These are phyloP conservation scores for Gliomastix tumulicola DNA, from an alignment of 2,329 filamentous ascomycete species.

Conservation along the genomic window DNA sequence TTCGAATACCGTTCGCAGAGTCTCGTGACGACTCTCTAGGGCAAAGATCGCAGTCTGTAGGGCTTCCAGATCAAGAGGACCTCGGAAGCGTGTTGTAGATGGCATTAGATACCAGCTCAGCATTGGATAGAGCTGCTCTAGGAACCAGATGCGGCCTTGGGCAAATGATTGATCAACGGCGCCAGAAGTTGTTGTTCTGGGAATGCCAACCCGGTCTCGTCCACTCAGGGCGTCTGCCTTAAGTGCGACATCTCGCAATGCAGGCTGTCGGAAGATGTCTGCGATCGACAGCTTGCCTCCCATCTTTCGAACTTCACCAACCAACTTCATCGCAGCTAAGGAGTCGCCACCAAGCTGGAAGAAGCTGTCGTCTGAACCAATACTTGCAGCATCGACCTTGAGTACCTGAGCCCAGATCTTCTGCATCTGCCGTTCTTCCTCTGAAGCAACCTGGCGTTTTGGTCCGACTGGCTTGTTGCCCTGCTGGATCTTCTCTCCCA, in stretches of 20 bases:
- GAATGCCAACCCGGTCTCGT: too few species aligned
- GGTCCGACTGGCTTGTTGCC: not conserved
- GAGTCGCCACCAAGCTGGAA: conserved; percentile 41
- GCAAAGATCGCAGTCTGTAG: conserved; percentile 6
- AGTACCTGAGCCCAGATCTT: conserved; percentile 27
- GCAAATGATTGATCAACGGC: conserved; percentile 13
- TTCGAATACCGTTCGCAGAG: conserved; percentile 10
- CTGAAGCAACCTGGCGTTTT: not conserved
- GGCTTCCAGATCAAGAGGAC: conserved; percentile 6
- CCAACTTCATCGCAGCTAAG: conserved; percentile 32
- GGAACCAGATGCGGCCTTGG: conserved; percentile 12
- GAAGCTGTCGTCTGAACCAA: conserved; percentile 35
- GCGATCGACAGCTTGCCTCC: not conserved
- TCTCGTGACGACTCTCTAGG: conserved; percentile 11
- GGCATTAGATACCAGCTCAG: conserved; percentile 10
- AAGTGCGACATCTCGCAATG: not conserved
- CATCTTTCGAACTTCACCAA: conserved; percentile 15
- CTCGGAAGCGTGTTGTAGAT: conserved; percentile 6
- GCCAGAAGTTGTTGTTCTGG: not conserved
- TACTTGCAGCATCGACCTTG: conserved; percentile 17
- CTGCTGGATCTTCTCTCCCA: not conserved
- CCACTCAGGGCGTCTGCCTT: not conserved
- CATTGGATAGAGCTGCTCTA: conserved; percentile 10
- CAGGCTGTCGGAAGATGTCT: conserved; percentile 2
- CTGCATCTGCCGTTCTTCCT: conserved; percentile 13